phyloP scores from a whole-genome alignment of 108 stramenopile species.

The Skeletonema grethae region DNA sequence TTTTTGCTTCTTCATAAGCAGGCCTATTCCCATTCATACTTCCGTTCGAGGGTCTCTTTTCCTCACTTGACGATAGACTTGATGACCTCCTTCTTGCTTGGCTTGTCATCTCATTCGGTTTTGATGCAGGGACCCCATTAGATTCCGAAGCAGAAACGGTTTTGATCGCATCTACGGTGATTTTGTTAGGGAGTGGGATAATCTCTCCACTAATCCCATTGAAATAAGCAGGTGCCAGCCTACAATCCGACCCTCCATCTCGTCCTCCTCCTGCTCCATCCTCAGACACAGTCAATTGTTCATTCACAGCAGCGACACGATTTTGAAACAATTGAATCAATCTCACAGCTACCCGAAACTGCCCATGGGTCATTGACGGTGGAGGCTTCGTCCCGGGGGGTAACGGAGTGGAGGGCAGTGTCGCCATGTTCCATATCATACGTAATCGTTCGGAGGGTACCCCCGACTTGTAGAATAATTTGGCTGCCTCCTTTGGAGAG shows the following conservation, averaged over 20 bases:
- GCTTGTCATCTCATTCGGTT: no score
- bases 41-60: no score
- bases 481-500: constrained; percentile 25
- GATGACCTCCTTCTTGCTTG: no score
- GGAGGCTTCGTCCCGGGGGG: constrained; percentile 7
- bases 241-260: not conserved
- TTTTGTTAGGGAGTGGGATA: constrained; percentile 17
- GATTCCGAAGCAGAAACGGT: not conserved
- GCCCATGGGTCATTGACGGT: constrained; percentile 24
- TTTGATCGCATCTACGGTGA: not conserved
- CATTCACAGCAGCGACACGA: constrained; percentile 19
- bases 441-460: constrained; percentile 32
- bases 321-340: constrained; percentile 46
- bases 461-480: constrained; percentile 23
- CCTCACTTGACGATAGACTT: no score
- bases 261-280: constrained; percentile 2
- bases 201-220: constrained; percentile 31
- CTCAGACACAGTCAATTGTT: constrained; percentile 5
- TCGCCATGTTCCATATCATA: constrained; percentile 50
- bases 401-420: constrained; percentile 1
- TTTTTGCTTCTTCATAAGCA: not conserved
- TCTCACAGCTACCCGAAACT: constrained; percentile 30
- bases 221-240: constrained; percentile 33
- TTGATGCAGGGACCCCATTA: not conserved
- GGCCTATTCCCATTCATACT: not conserved